phyloP scores from a whole-genome alignment of 2,329 filamentous ascomycete genomes.

The Claviceps humidiphila region DNA sequence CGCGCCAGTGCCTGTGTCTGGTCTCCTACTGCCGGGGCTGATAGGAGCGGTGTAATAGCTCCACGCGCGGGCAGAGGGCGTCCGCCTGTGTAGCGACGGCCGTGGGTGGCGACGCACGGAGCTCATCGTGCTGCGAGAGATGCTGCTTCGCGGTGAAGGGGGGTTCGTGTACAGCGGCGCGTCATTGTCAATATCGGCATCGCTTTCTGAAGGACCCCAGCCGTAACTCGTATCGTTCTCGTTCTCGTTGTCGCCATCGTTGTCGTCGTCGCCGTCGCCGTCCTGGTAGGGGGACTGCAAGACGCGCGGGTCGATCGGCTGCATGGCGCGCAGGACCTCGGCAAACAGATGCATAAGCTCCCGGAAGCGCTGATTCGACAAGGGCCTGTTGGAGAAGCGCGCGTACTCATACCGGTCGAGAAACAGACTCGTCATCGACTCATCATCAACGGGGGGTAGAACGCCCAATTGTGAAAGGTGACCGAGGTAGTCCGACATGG shows the following conservation, averaged over 20 bases:
- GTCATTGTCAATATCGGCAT: constrained; percentile 28
- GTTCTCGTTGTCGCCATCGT: too few relatives aligned
- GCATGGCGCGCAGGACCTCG: constrained; percentile 65
- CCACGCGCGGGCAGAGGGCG: constrained; percentile 30
- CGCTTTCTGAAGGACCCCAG: constrained; percentile 22
- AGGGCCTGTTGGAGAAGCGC: constrained; percentile 60
- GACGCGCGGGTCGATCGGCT: constrained; percentile 40
- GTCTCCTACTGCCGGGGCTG: constrained; percentile 32
- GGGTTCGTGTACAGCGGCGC: constrained; percentile 29
- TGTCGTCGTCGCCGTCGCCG: background rate
- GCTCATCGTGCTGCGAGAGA: constrained; percentile 19
- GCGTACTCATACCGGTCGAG: constrained; percentile 68
- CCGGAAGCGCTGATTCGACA: constrained; percentile 60
- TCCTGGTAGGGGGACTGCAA: constrained; percentile 24
- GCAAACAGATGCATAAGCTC: constrained; percentile 76
- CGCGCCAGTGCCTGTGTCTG: constrained; percentile 3
- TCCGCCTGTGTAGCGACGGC: constrained; percentile 15
- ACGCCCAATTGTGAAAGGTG: constrained; percentile 58
- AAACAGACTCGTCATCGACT: constrained; percentile 44
- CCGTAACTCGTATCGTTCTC: constrained; percentile 6
- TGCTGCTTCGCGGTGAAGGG: constrained; percentile 23
- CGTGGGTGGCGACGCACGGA: constrained; percentile 14
- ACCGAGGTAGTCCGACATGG: constrained; percentile 64
- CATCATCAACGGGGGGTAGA: constrained; percentile 25
- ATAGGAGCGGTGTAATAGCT: constrained; percentile 39